Percentiles rank a stretch among this genome's conserved stretches.
Evolutionary conservation across 2,329 filamentous ascomycete genomes (phyloP).

Genomic region (Leptodontidium sp.): DNA sequence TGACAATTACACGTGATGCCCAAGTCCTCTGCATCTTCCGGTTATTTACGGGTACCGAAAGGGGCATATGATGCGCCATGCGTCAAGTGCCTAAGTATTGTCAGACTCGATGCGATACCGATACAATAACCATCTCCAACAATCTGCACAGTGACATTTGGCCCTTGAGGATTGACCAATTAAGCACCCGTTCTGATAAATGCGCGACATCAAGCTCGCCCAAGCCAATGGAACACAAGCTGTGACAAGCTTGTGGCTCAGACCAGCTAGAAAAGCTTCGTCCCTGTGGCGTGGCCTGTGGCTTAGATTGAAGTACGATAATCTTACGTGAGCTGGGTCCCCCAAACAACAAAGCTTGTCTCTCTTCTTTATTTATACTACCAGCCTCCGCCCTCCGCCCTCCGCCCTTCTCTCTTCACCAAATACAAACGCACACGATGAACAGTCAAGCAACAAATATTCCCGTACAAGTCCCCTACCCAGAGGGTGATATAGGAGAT

Average conservation of each 20-base stretch:
- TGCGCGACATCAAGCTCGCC: background rate
- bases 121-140: too few relatives aligned
- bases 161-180: too few relatives aligned
- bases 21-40: too few relatives aligned
- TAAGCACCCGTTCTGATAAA: too few relatives aligned
- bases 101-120: too few relatives aligned
- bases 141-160: too few relatives aligned
- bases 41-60: too few relatives aligned
- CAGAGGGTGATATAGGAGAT: slow-evolving; percentile 2
- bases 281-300: background rate
- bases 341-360: background rate
- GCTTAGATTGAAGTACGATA: background rate
- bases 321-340: background rate
- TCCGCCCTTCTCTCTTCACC: too few relatives aligned
- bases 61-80: too few relatives aligned
- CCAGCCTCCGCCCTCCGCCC: background rate
- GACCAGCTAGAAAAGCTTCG: background rate
- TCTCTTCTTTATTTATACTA: background rate
- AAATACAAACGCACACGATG: background rate
- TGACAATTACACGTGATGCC: too few relatives aligned
- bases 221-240: background rate
- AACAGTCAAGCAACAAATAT: background rate
- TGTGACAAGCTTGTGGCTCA: slow-evolving; percentile 3
- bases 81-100: too few relatives aligned
- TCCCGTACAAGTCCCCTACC: background rate